Evolutionary conservation across 2,329 filamentous ascomycete species (phyloP).

Genomic region (Chaetomiaceae sp.): DNA sequence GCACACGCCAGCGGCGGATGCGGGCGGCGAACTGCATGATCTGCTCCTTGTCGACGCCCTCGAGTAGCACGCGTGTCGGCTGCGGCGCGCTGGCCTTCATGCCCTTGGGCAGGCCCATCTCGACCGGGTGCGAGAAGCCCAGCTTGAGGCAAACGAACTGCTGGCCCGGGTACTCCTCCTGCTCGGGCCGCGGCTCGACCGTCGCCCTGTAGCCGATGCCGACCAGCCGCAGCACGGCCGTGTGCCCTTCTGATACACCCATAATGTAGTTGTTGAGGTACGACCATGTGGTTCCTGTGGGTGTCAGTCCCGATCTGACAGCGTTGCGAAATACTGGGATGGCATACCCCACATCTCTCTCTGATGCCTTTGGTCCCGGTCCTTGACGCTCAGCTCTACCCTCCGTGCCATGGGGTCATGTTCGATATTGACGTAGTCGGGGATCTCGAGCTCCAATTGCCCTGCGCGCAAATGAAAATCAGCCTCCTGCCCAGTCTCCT

Average conservation of each 20-base stretch:
- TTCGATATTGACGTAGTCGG: constrained; percentile 68
- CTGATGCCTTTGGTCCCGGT: constrained; percentile 67
- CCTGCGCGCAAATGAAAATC: constrained; percentile 51
- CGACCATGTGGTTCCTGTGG: constrained; percentile 76
- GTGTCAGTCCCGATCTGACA: constrained; percentile 22
- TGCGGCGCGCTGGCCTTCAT: constrained; percentile 84
- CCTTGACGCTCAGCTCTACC: constrained; percentile 64
- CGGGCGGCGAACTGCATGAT: constrained; percentile 88
- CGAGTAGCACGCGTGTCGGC: constrained; percentile 84
- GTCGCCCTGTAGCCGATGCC: constrained; percentile 93
- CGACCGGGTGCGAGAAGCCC: constrained; percentile 92
- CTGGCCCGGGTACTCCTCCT: constrained; percentile 74
- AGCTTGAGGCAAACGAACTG: constrained; percentile 91
- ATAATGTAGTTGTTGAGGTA: constrained; percentile 88
- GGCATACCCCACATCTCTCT: constrained; percentile 88
- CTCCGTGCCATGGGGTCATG: constrained; percentile 61
- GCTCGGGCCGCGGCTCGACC: constrained; percentile 70
- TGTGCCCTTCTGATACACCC: constrained; percentile 94
- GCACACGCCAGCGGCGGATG: constrained; percentile 82
- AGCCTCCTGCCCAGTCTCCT: constrained; percentile 5
- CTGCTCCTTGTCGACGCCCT: constrained; percentile 79
- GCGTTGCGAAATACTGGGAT: neutral
- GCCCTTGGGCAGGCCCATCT: constrained; percentile 76
- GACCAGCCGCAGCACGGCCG: constrained; percentile 84
- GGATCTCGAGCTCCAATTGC: constrained; percentile 72